phyloP scores from a whole-genome alignment of 768 basidiomycete species.

The Paxillus ammoniavirescens region DNA sequence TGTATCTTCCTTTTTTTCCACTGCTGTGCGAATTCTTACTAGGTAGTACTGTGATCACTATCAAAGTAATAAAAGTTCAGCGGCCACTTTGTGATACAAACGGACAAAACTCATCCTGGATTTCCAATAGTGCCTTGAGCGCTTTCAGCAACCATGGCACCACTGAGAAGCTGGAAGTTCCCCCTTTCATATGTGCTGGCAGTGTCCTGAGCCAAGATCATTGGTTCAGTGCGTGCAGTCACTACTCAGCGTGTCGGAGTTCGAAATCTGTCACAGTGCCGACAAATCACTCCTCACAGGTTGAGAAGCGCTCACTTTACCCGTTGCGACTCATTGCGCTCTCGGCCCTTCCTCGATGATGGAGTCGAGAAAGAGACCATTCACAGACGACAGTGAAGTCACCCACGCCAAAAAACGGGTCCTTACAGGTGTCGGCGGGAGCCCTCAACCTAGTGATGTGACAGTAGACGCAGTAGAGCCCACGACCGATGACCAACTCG shows the following conservation, averaged over 20 bases:
- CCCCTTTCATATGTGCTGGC: not conserved
- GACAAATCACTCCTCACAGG: conserved; percentile 8
- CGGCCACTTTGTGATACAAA: too few relatives aligned
- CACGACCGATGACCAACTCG: conserved; percentile 55
- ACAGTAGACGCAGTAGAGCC: conserved; percentile 40
- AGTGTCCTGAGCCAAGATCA: not conserved
- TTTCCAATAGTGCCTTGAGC: too few relatives aligned
- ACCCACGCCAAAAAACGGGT: conserved; percentile 56
- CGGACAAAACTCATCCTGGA: too few relatives aligned
- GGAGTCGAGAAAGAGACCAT: conserved; percentile 62
- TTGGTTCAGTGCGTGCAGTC: too few relatives aligned
- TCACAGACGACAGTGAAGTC: conserved; percentile 49
- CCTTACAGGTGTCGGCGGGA: conserved; percentile 47
- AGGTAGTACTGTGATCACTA: too few relatives aligned
- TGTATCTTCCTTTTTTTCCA: too few relatives aligned
- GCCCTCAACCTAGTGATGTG: conserved; percentile 54
- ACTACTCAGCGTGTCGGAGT: conserved; percentile 21
- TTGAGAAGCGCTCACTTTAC: conserved; percentile 9
- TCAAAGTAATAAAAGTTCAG: too few relatives aligned
- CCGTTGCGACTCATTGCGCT: conserved; percentile 9
- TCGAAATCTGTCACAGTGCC: conserved; percentile 16
- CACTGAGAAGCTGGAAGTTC: not conserved
- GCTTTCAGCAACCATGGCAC: too few relatives aligned
- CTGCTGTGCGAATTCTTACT: too few relatives aligned
- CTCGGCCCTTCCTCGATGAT: conserved; percentile 30